Base-by-base conservation (phyloP, 805 yeast species). In the Lipomyces kockii region DNA sequence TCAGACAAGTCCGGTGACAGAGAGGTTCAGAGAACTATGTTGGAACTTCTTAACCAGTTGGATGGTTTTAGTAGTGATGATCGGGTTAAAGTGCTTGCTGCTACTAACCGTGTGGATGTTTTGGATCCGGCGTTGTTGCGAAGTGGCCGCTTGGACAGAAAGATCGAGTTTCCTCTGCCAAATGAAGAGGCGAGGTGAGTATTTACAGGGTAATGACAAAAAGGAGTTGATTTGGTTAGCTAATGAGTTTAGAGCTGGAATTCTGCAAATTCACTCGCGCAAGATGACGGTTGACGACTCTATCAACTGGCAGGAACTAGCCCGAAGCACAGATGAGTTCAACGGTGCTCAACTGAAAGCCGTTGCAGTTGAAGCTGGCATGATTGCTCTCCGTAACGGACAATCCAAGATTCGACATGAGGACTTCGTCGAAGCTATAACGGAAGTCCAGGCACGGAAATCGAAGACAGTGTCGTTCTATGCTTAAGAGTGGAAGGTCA, bases 331-430 rank as follows among this genome's bases (percentile, higher is more conserved):
- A 0, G 99, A 95, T 79, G 99, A 95, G 80, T 95, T 95, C 80
- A 95, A 95, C 77, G 99, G 99, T 77, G 99, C 99, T 0, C 99
- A 95, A 81, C 84, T 95, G 78, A 95, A 95, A 82, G 99, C 99
- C 1, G 99, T 95, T 55, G 93, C 98, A 7, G 99, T 95, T 27
- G 99, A 95, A 80, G 99, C 99, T 6, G 99, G 99, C 77, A 95
- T 95, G 99, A 95, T 95, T 80, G 99, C 99, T 1, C 84, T 95
- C 77, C 87, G 99, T 81, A 92, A 91, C 75, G 98, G 97, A 20
- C 97, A 95, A 80, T 86, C 89, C 55, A 85, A 88, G 73, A 93
- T 95, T 64, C 90, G 91, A 74, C 99, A 95, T 79, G 99, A 95
- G 80, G 99, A 95, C 80, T 95, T 94, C 77, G 97, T 95, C 34